phyloP scores from a whole-genome alignment of 305 asterid genomes.

The Solanum chacoense region DNA sequence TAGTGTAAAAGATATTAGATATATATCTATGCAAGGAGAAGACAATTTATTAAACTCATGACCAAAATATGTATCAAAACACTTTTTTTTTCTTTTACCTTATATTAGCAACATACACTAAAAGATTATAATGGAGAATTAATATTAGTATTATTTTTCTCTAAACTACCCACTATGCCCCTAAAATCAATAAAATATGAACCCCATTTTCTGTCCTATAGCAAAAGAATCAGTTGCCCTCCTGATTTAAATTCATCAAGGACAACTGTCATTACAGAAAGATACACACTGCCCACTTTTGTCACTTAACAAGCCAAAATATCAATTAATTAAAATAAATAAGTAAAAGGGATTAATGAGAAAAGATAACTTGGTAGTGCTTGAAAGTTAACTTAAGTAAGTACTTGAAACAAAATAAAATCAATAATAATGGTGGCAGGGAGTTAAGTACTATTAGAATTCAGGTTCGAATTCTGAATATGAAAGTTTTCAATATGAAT shows the following conservation, averaged over 20 bases:
- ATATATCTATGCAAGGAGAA: not conserved
- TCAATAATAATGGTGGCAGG: not conserved
- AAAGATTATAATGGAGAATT: not conserved
- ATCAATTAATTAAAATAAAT: not conserved
- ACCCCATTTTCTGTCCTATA: constrained; percentile 23
- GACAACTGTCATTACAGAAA: constrained; percentile 32
- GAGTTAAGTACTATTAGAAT: not conserved
- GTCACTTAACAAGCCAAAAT: constrained; percentile 15
- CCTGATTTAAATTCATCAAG: constrained; percentile 15
- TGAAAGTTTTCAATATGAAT: not conserved
- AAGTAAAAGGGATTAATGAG: not conserved
- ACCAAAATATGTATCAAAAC: not conserved
- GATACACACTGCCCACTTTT: constrained; percentile 16
- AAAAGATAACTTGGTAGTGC: not conserved
- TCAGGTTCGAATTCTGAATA: not conserved
- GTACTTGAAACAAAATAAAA: not conserved
- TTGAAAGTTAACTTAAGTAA: not conserved
- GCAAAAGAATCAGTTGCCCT: constrained; percentile 19
- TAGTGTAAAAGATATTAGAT: not conserved
- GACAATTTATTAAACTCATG: not conserved
- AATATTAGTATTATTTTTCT: not conserved
- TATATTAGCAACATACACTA: not conserved
- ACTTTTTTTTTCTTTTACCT: not conserved
- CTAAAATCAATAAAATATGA: constrained; percentile 2
- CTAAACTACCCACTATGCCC: constrained; percentile 5